Percentiles rank a stretch among this genome's conserved stretches.
Evolutionary conservation across 345 rosid genomes (phyloP).

Genomic region (Microcos paniculata): DNA sequence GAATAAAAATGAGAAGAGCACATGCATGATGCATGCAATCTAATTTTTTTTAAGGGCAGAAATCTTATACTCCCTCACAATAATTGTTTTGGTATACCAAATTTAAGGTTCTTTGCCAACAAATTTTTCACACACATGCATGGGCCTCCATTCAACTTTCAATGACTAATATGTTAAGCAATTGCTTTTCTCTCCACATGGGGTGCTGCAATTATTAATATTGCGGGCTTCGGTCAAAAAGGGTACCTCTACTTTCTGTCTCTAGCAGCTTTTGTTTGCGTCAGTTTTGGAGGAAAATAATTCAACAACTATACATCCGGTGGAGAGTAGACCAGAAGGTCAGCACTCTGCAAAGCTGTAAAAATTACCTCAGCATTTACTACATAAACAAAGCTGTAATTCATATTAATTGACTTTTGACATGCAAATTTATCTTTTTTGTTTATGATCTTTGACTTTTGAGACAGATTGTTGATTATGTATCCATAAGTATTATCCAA

Average conservation of each 20-base stretch:
- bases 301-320: slow-evolving; percentile 12
- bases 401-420: background rate
- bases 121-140: slow-evolving; percentile 11
- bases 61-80: background rate
- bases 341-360: background rate
- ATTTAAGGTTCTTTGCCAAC: slow-evolving; percentile 11
- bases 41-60: background rate
- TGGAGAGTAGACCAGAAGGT: background rate
- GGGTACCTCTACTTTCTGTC: slow-evolving; percentile 13
- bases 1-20: slow-evolving; percentile 13
- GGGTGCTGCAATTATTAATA: slow-evolving; percentile 2
- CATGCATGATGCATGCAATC: background rate
- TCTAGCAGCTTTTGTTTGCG: slow-evolving; percentile 25
- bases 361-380: background rate
- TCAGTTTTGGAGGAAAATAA: background rate
- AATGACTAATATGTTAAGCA: slow-evolving; percentile 4
- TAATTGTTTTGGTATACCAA: background rate
- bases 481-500: background rate
- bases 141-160: background rate
- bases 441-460: background rate
- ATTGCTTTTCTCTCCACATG: slow-evolving; percentile 29
- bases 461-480: background rate
- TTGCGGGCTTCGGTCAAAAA: background rate
- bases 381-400: background rate
- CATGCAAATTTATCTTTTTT: background rate